Conservation (phyloP, 2,329 filamentous ascomycete species). For the Colletotrichum melonis region DNA sequence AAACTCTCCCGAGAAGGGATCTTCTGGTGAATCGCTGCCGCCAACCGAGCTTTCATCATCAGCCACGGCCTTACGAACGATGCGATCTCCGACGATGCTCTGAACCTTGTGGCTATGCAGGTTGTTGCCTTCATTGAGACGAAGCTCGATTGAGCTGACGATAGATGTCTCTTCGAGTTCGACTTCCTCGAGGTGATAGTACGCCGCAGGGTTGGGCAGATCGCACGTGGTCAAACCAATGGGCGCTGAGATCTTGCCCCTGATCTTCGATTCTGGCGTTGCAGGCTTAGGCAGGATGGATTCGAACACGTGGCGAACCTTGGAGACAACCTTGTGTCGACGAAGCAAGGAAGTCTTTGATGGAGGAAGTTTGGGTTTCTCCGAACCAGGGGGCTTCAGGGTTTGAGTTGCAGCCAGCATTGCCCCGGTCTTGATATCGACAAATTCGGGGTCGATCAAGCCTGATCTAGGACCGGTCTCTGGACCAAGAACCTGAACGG, state of each 20-base stretch:
- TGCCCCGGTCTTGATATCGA: slow-evolving; percentile 47
- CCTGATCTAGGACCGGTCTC: background rate
- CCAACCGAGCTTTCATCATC: slow-evolving; percentile 43
- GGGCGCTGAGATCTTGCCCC: slow-evolving; percentile 31
- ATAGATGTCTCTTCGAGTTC: slow-evolving; percentile 37
- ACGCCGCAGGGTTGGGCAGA: slow-evolving; percentile 21
- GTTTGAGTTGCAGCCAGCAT: slow-evolving; percentile 51
- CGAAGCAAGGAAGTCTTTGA: slow-evolving; percentile 44
- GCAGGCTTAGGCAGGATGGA: slow-evolving; percentile 44
- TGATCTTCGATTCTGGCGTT: slow-evolving; percentile 32
- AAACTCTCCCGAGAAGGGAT: slow-evolving; percentile 43
- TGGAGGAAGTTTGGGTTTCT: slow-evolving; percentile 19
- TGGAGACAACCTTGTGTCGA: slow-evolving; percentile 46
- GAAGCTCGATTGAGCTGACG: slow-evolving; percentile 46
- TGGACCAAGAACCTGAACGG: background rate
- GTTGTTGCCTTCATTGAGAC: slow-evolving; percentile 49
- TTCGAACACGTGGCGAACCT: slow-evolving; percentile 48
- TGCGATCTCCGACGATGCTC: slow-evolving; percentile 44
- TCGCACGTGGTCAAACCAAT: slow-evolving; percentile 6
- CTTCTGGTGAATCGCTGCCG: slow-evolving; percentile 41
- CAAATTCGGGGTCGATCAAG: slow-evolving; percentile 38
- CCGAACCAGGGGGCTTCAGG: slow-evolving; percentile 44
- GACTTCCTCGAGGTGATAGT: slow-evolving; percentile 16
- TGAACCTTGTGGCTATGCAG: slow-evolving; percentile 49
- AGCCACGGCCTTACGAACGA: slow-evolving; percentile 43